Base-by-base conservation (phyloP, 1,284 basidiomycete genomes). In the Trichosporon sp. region DNA sequence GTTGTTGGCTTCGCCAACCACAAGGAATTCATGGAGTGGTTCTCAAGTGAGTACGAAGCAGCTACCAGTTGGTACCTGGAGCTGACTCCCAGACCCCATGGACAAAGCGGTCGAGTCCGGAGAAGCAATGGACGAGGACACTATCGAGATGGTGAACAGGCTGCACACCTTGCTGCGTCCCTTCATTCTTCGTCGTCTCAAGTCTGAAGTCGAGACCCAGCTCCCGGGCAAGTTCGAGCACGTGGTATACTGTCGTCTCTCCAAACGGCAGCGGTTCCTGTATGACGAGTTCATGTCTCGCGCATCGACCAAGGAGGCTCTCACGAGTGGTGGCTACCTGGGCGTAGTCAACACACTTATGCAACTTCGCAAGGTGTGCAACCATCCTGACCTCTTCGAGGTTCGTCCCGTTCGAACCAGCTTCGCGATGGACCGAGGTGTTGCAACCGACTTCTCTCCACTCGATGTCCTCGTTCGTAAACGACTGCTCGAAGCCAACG, bases 241-340 rank as follows among this genome's bases (percentile, higher is more conserved):
- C 80, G 89, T 98, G 68, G 90, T 97, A 46, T 89, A 94, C 65
- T 98, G 96, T 78, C 91, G 92, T 1, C 86, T 99, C 5, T 97
- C 95, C 40, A 98, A 97, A 81, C 90, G 96, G 1, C 96, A 99
- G 78, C 91, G 96, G 5, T 96, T 94, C 82, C 88, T 99, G 7
- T 99, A 99, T 84, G 96, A 99, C 86, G 96, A 98, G 82, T 98
- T 98, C 86, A 98, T 99, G 95, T 88, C 91, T 4, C 89, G 96
- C 35, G 90, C 93, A 0, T 91, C 94, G 73, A 98, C 96, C 1
- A 89, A 90, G 54, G 91, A 93, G 77, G 93, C 93, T 14, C 87
- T 98, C 65, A 88, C 91, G 16, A 94, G 92, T 4, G 96, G 96
- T 2, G 95, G 95, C 70, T 88, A 88, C 76, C 84, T 89, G 70